Evolutionary conservation across 1,284 basidiomycete species (phyloP).

Genomic region (Moesziomyces parantarcticus): DNA sequence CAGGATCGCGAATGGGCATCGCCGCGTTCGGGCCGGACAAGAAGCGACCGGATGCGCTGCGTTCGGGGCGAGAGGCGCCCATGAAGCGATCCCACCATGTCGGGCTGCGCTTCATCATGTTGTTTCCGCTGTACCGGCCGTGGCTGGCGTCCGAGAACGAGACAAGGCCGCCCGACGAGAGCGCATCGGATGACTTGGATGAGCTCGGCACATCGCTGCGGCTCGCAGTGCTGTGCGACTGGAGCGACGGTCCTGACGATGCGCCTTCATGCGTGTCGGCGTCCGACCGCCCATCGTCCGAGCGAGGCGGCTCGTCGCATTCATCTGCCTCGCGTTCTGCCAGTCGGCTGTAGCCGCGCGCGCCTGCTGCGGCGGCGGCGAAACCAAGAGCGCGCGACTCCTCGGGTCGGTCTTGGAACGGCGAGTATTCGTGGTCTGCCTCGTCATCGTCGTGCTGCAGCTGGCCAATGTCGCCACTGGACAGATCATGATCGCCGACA

Average conservation of each 20-base stretch:
- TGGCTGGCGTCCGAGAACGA: constrained; percentile 50
- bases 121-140: constrained; percentile 6
- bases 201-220: constrained; percentile 38
- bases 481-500: constrained; percentile 33
- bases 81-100: constrained; percentile 64
- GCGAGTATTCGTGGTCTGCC: constrained; percentile 37
- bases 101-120: constrained; percentile 46
- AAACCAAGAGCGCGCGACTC: constrained; percentile 1
- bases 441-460: constrained; percentile 11
- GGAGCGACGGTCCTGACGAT: constrained; percentile 22
- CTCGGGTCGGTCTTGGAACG: constrained; percentile 52
- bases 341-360: constrained; percentile 25
- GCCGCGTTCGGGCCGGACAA: constrained; percentile 33
- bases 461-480: constrained; percentile 33
- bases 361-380: not conserved
- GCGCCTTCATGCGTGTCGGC: constrained; percentile 20
- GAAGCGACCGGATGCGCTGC: constrained; percentile 52
- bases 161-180: constrained; percentile 24
- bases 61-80: constrained; percentile 51
- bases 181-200: constrained; percentile 20
- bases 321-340: constrained; percentile 18
- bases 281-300: constrained; percentile 25
- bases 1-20: constrained; percentile 59
- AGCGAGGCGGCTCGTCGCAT: constrained; percentile 26
- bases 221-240: constrained; percentile 43